Evolutionary conservation across 345 rosid genomes (phyloP), one percentile per base, ranked within the genome.

Genomic region (Carallia brachiata): DNA sequence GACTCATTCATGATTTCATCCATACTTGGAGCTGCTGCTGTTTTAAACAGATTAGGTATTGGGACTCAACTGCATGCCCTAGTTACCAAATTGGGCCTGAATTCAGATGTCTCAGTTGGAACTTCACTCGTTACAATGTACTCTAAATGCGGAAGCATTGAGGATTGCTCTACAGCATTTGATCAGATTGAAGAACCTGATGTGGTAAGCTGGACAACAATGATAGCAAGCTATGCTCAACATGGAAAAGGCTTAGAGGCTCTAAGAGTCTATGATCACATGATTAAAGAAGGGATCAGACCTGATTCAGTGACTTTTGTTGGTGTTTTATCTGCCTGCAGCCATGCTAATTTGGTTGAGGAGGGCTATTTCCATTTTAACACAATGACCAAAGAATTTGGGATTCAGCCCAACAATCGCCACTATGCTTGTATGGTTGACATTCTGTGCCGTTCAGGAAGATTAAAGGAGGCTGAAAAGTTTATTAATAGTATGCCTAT

Each of bases 361-460:
- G 90, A 86, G 75, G 89, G 91, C 52, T 83, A 85, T 75, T 78
- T 60, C 72, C 75, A 79, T 69, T 82, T 91, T 55, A 82, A 84
- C 61, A 82, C 89, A 8, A 91, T 91, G 93, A 70, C 73, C 52
- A 77, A 77, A 75, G 90, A 85, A 55, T 88, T 83, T 4, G 78
- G 87, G 18, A 79, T 89, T 63, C 75, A 89, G 70, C 96, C 96
- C 9, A 79, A 78, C 53, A 71, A 77, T 77, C 84, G 73, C 23
- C 97, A 88, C 70, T 85, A 84, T 80, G 85, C 88, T 32, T 89
- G 92, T 70, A 88, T 91, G 92, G 88, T 89, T 30, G 92, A 91
- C 85, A 82, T 87, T 81, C 84, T 91, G 48, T 96, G 96, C 67
- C 92, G 93, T 36, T 78, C 90, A 18, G 97, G 96, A 40, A 83